A percentile compares a stretch with the other conserved stretches of the same genome.
Evolutionary conservation across 106 monocot genomes (phyloP).

Genomic region (Ottelia alismoides): DNA sequence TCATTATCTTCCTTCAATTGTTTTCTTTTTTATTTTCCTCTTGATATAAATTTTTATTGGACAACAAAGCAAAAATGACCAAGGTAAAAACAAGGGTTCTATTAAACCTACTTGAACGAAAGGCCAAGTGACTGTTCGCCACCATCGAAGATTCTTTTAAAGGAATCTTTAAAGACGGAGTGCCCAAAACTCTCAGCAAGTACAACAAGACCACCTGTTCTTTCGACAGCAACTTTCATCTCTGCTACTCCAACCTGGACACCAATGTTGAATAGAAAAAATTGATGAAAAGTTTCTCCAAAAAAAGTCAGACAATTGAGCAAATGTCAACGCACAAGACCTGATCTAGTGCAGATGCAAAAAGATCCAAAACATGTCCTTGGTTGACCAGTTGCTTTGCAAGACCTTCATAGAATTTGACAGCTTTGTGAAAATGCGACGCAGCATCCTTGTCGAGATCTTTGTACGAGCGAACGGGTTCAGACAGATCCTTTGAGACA

Average conservation of each 20-base stretch:
- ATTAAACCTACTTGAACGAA: constrained; percentile 99
- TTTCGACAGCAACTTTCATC: constrained; percentile 94
- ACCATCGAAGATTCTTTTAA: constrained; percentile 83
- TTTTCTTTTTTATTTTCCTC: too few relatives aligned
- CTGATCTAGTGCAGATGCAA: constrained; percentile 99
- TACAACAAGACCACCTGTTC: constrained; percentile 96
- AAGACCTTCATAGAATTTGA: constrained; percentile 88
- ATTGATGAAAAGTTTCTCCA: not conserved
- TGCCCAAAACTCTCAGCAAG: constrained; percentile 98
- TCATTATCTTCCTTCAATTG: too few relatives aligned
- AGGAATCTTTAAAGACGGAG: constrained; percentile 90
- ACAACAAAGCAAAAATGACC: too few relatives aligned
- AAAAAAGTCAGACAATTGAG: too few relatives aligned
- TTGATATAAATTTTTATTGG: too few relatives aligned
- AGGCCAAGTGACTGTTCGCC: constrained; percentile 93
- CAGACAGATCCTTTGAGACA: constrained; percentile 94
- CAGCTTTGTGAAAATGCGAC: constrained; percentile 90
- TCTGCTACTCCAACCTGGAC: constrained; percentile 95
- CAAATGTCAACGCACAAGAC: too few relatives aligned
- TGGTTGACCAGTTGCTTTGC: constrained; percentile 93
- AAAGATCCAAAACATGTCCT: constrained; percentile 92
- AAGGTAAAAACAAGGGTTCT: too few relatives aligned
- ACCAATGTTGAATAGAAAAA: not conserved
- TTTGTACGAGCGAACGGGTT: constrained; percentile 93
- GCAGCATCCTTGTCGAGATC: constrained; percentile 97